These are phyloP conservation scores for Chlamydomonas sphaeroides DNA, from an alignment of 139 green algal species.

Conservation along the genomic window DNA sequence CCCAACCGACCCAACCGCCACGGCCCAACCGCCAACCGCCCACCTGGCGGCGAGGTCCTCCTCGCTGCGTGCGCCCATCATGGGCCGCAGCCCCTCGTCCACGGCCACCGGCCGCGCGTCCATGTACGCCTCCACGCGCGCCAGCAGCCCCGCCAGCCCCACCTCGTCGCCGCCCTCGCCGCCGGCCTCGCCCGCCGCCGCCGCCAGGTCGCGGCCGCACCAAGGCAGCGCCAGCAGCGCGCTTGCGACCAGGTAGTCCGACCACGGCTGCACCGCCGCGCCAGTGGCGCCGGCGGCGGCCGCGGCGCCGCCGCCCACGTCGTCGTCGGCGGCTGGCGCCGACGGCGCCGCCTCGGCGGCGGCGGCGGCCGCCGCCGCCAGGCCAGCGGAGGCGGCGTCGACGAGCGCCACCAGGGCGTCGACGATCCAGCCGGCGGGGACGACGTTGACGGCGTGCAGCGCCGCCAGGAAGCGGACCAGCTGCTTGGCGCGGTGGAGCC, in stretches of 20 bases:
- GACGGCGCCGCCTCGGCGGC: not conserved
- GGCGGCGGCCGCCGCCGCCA: not conserved
- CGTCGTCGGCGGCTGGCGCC: not conserved
- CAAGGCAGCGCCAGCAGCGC: conserved; percentile 78
- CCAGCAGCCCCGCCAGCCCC: conserved; percentile 6
- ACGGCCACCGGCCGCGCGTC: conserved; percentile 49
- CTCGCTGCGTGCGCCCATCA: conserved; percentile 41
- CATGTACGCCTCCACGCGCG: conserved; percentile 70
- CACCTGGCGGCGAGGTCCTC: conserved; percentile 45
- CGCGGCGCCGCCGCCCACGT: conserved; percentile 1
- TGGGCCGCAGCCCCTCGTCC: conserved; percentile 61
- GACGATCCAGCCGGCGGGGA: conserved; percentile 61
- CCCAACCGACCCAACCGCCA: too few species aligned
- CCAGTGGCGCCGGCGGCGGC: conserved; percentile 26
- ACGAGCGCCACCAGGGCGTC: conserved; percentile 61
- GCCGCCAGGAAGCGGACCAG: conserved; percentile 76
- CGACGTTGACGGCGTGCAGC: conserved; percentile 64
- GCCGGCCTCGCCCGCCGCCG: conserved; percentile 31
- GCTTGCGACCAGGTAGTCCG: conserved; percentile 74
- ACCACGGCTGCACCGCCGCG: conserved; percentile 80
- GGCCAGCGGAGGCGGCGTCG: conserved; percentile 29
- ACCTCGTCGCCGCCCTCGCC: conserved; percentile 15
- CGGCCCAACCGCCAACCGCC: too few species aligned
- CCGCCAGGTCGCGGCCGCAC: conserved; percentile 67
- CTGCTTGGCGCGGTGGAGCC: conserved; percentile 59